Conservation (phyloP, 2,329 filamentous ascomycete genomes). For the Macroventuria anomochaeta region DNA sequence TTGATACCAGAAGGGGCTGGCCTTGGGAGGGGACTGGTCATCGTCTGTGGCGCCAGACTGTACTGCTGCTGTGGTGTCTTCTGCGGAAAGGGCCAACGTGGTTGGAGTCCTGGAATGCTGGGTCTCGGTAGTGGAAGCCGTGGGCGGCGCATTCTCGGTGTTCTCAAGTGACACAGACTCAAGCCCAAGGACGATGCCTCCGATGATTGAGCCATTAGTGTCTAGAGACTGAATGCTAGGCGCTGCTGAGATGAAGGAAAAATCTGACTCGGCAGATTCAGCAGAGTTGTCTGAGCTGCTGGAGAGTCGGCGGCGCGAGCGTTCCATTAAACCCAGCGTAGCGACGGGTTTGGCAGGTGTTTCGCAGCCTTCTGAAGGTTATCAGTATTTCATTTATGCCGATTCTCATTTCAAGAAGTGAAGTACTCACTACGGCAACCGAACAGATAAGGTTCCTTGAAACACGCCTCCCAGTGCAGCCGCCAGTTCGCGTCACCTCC, state of each 20-base stretch:
- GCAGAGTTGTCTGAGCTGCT: slow-evolving; percentile 21
- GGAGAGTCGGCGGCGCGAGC: slow-evolving; percentile 22
- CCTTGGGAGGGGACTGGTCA: neutral
- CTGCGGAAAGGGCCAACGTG: neutral
- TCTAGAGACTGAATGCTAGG: slow-evolving; percentile 25
- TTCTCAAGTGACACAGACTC: slow-evolving; percentile 3
- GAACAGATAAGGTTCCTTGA: slow-evolving; percentile 23
- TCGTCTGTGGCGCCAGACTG: neutral
- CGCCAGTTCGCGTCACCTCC: slow-evolving; percentile 26
- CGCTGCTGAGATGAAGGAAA: slow-evolving; percentile 22
- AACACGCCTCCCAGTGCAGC: slow-evolving; percentile 25
- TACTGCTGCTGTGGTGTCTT: neutral
- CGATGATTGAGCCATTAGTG: slow-evolving; percentile 17
- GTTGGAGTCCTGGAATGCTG: neutral
- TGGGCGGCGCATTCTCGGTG: neutral
- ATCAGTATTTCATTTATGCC: no score
- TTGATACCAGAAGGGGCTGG: slow-evolving; percentile 27
- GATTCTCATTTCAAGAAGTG: no score
- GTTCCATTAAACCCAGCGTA: slow-evolving; percentile 4
- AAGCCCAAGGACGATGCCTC: slow-evolving; percentile 9
- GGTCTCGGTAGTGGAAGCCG: neutral
- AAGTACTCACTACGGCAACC: slow-evolving; percentile 11
- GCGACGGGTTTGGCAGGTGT: neutral
- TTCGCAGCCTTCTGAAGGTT: neutral
- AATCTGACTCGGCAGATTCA: slow-evolving; percentile 11